phyloP scores from a whole-genome alignment of 169 alveolate genomes.

The Plasmodium inui region DNA sequence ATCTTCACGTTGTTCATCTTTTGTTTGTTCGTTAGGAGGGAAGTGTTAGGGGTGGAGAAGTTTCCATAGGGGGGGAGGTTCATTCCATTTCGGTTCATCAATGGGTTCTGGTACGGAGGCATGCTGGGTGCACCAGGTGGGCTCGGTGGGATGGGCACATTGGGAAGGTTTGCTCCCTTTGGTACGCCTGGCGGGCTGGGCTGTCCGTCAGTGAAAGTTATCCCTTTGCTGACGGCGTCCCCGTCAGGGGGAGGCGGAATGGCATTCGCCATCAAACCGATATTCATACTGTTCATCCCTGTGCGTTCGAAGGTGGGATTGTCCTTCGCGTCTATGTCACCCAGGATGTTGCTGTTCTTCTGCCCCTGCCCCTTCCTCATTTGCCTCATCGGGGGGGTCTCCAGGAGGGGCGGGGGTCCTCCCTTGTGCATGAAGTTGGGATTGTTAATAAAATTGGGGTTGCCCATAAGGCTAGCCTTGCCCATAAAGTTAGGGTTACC shows the following conservation, averaged over 20 bases:
- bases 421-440: not conserved
- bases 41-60: not conserved
- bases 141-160: not conserved
- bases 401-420: not conserved
- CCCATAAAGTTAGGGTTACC: not conserved
- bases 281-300: not conserved
- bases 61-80: not conserved
- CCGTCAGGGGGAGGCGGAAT: slow-evolving; percentile 54
- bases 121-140: not conserved
- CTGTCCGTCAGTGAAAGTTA: not conserved
- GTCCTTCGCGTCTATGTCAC: slow-evolving; percentile 25
- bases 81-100: slow-evolving; percentile 17
- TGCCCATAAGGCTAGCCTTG: not conserved
- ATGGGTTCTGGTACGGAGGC: not conserved
- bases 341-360: not conserved
- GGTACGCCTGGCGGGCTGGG: not conserved
- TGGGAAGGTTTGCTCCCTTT: not conserved
- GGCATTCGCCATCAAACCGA: not conserved
- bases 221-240: slow-evolving; percentile 24
- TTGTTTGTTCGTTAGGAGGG: slow-evolving; percentile 7
- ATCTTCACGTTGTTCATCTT: slow-evolving; percentile 2
- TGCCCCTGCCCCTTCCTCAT: not conserved
- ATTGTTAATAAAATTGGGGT: not conserved
- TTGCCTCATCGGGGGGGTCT: not conserved
- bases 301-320: slow-evolving; percentile 18